Base-by-base conservation (phyloP, 2,329 filamentous ascomycete genomes). In the Diplocarpon rosae region DNA sequence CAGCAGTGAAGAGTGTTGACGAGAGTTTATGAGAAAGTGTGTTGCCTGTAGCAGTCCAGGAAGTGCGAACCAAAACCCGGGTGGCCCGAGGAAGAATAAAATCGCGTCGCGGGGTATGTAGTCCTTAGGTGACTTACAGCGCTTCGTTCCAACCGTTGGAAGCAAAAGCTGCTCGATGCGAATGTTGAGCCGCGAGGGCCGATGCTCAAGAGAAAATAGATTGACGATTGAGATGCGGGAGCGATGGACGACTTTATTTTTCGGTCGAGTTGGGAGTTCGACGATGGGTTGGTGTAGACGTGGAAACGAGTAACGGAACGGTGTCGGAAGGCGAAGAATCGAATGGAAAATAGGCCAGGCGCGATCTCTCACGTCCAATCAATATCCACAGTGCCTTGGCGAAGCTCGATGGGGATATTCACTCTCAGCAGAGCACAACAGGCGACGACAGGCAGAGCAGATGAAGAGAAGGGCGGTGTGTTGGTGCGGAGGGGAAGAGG, bases 181-280 rank as follows among this genome's bases (percentile, higher is more conserved):
- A 30, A 36, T 39, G 40, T 28, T 16, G 9, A 37, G 31, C 8
- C 37, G 27, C 47, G 50, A 39, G 51, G 34, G 49, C 52, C 4
- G 52, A 50, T 53, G 56, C 50, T 56, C 56, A 53, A 52, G 49
- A 55, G 49, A 53, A 53, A 54, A 57, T 52, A 55, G 56, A 55
- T 52, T 55, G 51, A 52, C 46, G 48, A 42, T 46, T 48, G 46
- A 47, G 51, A 54, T 51, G 50, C 46, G 48, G 36, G 47, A 53
- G 32, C 32, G 37, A 41, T 31, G 33, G 33, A 13, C 30, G 35
- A 13, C 14, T 11, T 31, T 28, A 11, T 24, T 42, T 15, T 34
- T 2, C 27, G 16, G 9, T 17, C 13, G 7, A 20, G 38, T n/a
- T 35, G 39, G 7, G 16, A n/a, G 24, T 36, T 39, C 17, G 39